A percentile compares a stretch with the other conserved stretches of the same genome.
Evolutionary conservation across 169 alveolate species (phyloP).

Genomic region (Cardiosporidium cionae): DNA sequence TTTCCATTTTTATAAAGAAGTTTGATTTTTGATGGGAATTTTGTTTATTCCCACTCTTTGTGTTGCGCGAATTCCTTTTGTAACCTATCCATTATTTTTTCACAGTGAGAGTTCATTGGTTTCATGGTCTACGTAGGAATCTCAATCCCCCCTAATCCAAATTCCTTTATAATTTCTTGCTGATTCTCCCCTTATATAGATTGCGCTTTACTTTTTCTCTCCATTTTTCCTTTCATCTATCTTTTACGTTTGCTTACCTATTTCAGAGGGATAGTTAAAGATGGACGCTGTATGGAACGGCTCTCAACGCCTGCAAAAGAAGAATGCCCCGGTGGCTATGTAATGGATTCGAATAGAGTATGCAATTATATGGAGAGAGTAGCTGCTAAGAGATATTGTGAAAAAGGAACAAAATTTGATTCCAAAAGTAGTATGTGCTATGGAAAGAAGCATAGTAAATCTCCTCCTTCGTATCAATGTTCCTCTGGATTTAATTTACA

Average conservation of each 20-base stretch:
- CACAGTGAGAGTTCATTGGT: too few relatives aligned
- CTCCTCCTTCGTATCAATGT: constrained; percentile 6
- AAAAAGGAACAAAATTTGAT: not conserved
- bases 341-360: not conserved
- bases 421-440: not conserved
- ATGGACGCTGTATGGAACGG: not conserved
- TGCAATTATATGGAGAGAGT: not conserved
- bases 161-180: too few relatives aligned
- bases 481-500: not conserved
- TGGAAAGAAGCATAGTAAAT: constrained; percentile 1
- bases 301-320: not conserved
- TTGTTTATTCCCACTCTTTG: too few relatives aligned
- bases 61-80: too few relatives aligned
- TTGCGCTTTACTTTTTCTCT: too few relatives aligned
- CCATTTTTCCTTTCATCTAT: not conserved
- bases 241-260: not conserved
- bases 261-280: constrained; percentile 5
- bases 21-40: too few relatives aligned
- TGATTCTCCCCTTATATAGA: too few relatives aligned
- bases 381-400: not conserved
- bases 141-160: too few relatives aligned
- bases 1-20: too few relatives aligned
- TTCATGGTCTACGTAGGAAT: too few relatives aligned
- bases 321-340: constrained; percentile 6
- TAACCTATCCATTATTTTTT: too few relatives aligned